phyloP scores from a whole-genome alignment of 2,329 filamentous ascomycete species.

The Mycosphaerella arachidis region DNA sequence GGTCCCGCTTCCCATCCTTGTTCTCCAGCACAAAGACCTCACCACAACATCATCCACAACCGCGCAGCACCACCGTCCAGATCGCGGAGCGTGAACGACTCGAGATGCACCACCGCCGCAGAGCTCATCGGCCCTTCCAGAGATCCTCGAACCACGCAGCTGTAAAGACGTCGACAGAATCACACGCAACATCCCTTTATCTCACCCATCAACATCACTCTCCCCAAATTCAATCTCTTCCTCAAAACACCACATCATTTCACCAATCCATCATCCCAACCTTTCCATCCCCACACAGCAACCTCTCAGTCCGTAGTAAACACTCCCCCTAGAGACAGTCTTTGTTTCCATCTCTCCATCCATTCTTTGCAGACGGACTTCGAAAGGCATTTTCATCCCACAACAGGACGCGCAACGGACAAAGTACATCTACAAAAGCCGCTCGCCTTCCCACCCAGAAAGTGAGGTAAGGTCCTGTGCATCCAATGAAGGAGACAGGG shows the following conservation, averaged over 20 bases:
- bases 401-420: constrained; percentile 54
- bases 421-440: constrained; percentile 97
- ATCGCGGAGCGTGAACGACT: neutral
- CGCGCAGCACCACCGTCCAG: neutral
- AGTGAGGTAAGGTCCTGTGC: constrained; percentile 16
- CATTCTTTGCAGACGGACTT: constrained; percentile 15
- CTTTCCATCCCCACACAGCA: constrained; percentile 15
- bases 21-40: constrained; percentile 6
- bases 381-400: constrained; percentile 56
- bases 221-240: constrained; percentile 7
- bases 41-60: neutral
- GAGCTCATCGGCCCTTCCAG: neutral
- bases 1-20: constrained; percentile 56
- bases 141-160: constrained; percentile 3
- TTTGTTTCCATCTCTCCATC: constrained; percentile 76
- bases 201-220: constrained; percentile 12
- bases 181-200: constrained; percentile 2
- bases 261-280: constrained; percentile 18
- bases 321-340: constrained; percentile 86
- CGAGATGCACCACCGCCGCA: neutral
- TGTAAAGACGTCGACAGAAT: constrained; percentile 5
- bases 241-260: constrained; percentile 23
- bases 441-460: constrained; percentile 49
- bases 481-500: constrained; percentile 21
- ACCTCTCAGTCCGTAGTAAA: constrained; percentile 66